Base-by-base conservation (phyloP, 352 stramenopile genomes). In the Globisporangium parvum region DNA sequence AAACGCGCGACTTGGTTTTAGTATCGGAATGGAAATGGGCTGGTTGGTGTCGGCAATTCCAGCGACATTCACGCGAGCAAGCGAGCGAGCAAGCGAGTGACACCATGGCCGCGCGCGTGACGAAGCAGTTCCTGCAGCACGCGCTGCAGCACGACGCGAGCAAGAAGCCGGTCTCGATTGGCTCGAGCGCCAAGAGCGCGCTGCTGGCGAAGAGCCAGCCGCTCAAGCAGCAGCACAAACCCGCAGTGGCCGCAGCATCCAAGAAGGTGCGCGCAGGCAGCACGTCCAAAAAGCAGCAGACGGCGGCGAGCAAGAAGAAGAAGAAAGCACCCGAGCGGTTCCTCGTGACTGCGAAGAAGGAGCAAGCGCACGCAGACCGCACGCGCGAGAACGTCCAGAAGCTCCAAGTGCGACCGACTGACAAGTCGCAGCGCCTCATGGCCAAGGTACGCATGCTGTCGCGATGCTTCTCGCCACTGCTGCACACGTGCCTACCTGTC, bases 101-200 rank as follows among this genome's bases (percentile, higher is more conserved):
- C 58, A 63, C 15, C 39, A 89, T 89, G 79, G 69, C 79, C 41
- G 60, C 79, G 0, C 76, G 75, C 46, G 67, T 89, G 55, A 89
- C 79, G 42, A 87, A 89, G 69, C 71, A 85, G 48, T 87, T 89
- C 67, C 69, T 89, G 57, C 70, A 85, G 62, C 76, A 82, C 60
- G 79, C 69, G 56, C 63, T 71, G 55, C 47, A 59, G 47, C 33
- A 50, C 39, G 55, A 31, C 15, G 17, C 47, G 10, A 28, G 11
- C n/a, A 39, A 53, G n/a, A 49, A 39, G 24, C 31, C 31, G 31
- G 8, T 37, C 1, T 12, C 31, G 31, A 37, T 37, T 12, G 31
- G 31, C 8, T 21, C 37, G 33, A 35, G 51, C 23, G 9, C 49
- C 41, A 57, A 53, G 21, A 47, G 20, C 20, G 44, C 39, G 21